These are phyloP conservation scores for Didymella pomorum DNA, from an alignment of 2,329 filamentous ascomycete species.

Conservation along the genomic window DNA sequence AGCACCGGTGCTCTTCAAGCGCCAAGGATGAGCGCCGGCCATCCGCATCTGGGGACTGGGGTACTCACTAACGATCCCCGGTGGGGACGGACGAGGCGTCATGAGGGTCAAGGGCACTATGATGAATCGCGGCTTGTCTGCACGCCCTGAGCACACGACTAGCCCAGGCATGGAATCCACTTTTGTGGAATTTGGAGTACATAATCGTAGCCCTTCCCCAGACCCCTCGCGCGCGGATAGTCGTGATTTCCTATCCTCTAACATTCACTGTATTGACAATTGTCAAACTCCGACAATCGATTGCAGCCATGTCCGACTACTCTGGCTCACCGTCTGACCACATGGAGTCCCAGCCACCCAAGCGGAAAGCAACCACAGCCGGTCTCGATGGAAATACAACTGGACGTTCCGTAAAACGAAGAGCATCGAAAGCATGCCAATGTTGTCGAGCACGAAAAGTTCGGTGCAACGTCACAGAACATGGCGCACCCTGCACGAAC, in stretches of 20 bases:
- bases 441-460: slow-evolving; percentile 90
- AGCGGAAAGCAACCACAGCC: slow-evolving; percentile 66
- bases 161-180: slow-evolving; percentile 42
- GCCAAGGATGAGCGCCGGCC: slow-evolving; percentile 44
- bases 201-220: slow-evolving; percentile 43
- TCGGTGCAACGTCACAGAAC: slow-evolving; percentile 90
- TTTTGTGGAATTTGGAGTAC: slow-evolving; percentile 44
- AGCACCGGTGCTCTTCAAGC: slow-evolving; percentile 36
- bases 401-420: slow-evolving; percentile 73
- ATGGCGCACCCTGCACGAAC: slow-evolving; percentile 84
- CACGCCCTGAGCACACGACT: slow-evolving; percentile 40
- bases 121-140: slow-evolving; percentile 42
- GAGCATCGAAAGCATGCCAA: slow-evolving; percentile 90
- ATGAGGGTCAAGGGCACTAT: slow-evolving; percentile 46
- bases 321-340: slow-evolving; percentile 48
- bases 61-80: slow-evolving; percentile 47
- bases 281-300: slow-evolving; percentile 23
- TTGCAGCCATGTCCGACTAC: slow-evolving; percentile 49
- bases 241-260: slow-evolving; percentile 24
- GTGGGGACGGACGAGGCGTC: slow-evolving; percentile 45
- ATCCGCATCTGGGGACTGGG: slow-evolving; percentile 51
- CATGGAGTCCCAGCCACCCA: slow-evolving; percentile 53
- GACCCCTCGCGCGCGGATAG: slow-evolving; percentile 34
- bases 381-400: slow-evolving; percentile 60
- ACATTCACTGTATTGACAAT: slow-evolving; percentile 26